Evolutionary conservation across 1,284 basidiomycete species (phyloP), one percentile per base, ranked within the genome.

Genomic region (Cryptococcus sp.): DNA sequence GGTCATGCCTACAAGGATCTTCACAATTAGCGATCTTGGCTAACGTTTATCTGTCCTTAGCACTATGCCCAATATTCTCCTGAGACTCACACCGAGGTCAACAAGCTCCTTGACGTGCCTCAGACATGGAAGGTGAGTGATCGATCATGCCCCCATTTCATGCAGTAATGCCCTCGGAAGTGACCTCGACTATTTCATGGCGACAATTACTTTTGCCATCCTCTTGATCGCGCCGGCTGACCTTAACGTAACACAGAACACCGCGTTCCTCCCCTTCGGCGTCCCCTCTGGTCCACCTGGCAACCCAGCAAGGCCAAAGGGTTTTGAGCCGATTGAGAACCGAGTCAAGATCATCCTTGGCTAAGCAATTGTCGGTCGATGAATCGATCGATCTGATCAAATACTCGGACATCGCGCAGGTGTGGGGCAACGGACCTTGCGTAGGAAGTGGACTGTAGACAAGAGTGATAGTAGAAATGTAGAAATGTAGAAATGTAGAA

Each of bases 191-290:
- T n/a, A 11, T 48, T 34, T 37, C 10, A 22, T 17, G 10, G 10
- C 10, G 13, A 11, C 44, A 46, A 16, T 20, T 8, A 40, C 19
- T 19, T 19, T 17, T 23, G 19, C n/a, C 17, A 15, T 39, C 20
- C 15, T 34, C 15, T 38, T n/a, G 6, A 3, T 11, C 26, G 49
- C 29, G 11, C 20, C 29, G 13, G 37, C 41, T 56, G 38, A 51
- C 25, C 13, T 11, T 40, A 17, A 10, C 17, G 22, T 6, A 23
- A 40, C 22, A 17, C 52, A 69, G 64, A 55, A 44, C 53, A 66
- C 73, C 26, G 80, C 76, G 3, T 74, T 82, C 58, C 69, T 82
- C 59, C 81, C 81, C 6, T 81, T 82, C 54, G 81, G 81, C 54
- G 66, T 72, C 50, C 71, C 74, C 34, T 63, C 66, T 20, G 71